Evolutionary conservation across 2,329 filamentous ascomycete species (phyloP), one percentile per base, ranked within the genome.

Genomic region (Arachnomyces sp.): DNA sequence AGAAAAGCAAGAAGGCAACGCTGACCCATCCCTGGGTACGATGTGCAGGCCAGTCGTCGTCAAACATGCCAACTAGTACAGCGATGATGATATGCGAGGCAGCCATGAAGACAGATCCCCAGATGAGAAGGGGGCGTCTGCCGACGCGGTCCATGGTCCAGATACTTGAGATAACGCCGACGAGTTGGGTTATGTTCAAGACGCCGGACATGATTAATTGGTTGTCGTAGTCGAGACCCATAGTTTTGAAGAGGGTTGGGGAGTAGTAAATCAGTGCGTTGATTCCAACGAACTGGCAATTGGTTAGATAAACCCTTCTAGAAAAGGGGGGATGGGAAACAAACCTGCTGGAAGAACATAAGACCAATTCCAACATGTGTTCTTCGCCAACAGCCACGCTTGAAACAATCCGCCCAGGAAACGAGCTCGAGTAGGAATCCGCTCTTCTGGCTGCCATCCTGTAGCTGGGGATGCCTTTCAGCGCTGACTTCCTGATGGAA

Each of bases 81-180:
- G 81, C 81, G 41, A 86, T 79, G 51, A 86, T 81, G 48, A 86
- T 74, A 54, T 85, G 82, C 52, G 77, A 84, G 3, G 70, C 65
- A 0, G 71, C 77, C 81, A 86, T 87, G 7, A 80, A 81, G 13
- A 84, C 65, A 0, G 80, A 81, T 9, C 83, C 65, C 2, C 56
- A 50, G 9, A 63, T 57, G 2, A 68, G 48, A n/a, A 65, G 56
- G 16, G 58, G 57, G 46, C 61, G 64, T 6, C 65, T 57, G 15
- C 63, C 64, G 28, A 66, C 46, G 33, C 59, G 57, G 42, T 66
- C 64, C 63, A 73, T 68, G 0, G 65, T 70, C 58, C 64, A 72
- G 17, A 75, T 52, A 36, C 65, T 69, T 5, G 66, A 65, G 2
- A 60, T 43, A 7, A 73, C 67, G 42, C 69, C 67, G 15, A 70